These are phyloP conservation scores for Claviceps africana DNA, from an alignment of 2,329 filamentous ascomycete species.

Conservation along the genomic window DNA sequence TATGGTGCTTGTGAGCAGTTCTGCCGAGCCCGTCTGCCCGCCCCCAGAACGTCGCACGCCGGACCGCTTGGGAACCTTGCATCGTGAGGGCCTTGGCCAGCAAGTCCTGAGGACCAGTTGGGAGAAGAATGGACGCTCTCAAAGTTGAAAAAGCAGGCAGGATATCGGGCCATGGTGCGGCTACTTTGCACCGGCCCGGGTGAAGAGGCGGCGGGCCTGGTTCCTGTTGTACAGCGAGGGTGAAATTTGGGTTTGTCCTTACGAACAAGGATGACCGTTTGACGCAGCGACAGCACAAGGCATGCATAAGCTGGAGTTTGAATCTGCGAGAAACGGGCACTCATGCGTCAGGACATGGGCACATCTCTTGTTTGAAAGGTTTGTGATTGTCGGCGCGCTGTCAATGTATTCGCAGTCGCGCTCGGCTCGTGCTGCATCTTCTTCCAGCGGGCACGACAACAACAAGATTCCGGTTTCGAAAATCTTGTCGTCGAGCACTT, in stretches of 20 bases:
- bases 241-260: background rate
- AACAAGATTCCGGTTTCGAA: background rate
- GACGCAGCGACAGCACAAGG: conserved; percentile 12
- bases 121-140: background rate
- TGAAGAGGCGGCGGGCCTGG: background rate
- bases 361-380: conserved; percentile 16
- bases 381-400: conserved; percentile 6
- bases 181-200: background rate
- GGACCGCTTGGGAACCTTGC: background rate
- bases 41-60: background rate
- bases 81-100: background rate
- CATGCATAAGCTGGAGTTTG: conserved; percentile 13
- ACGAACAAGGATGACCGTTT: conserved; percentile 14
- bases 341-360: conserved; percentile 14
- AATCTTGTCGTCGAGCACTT: background rate
- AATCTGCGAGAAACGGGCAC: conserved; percentile 16
- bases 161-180: no score
- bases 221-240: background rate
- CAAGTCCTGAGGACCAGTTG: no score
- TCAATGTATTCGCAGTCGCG: background rate
- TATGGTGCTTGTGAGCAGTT: background rate
- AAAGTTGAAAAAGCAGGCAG: background rate
- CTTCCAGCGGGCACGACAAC: background rate
- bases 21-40: background rate
- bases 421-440: background rate